phyloP scores from a whole-genome alignment of 306 rosid species.

The Albizia julibrissin region DNA sequence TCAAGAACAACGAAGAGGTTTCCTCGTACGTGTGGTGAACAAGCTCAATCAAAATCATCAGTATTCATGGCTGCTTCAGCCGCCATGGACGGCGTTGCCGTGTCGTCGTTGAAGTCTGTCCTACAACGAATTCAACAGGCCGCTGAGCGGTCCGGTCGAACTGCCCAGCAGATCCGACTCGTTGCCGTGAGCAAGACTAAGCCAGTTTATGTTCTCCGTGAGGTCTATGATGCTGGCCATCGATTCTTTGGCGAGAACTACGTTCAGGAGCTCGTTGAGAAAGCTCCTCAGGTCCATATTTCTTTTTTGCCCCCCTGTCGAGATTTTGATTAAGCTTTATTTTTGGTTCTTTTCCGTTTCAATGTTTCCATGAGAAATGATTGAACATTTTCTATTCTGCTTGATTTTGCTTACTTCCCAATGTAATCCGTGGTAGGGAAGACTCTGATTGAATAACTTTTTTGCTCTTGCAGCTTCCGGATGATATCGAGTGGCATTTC shows the following conservation, averaged over 20 bases:
- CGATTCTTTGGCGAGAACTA: constrained; percentile 93
- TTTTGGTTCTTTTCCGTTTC: neutral
- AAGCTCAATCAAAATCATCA: neutral
- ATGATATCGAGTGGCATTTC: constrained; percentile 88
- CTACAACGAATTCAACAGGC: constrained; percentile 65
- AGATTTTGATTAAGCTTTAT: neutral
- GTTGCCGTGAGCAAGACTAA: constrained; percentile 95
- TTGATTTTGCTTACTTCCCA: neutral
- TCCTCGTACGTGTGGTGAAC: neutral
- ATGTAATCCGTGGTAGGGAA: neutral
- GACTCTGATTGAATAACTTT: neutral
- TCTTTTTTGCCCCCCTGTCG: too few species aligned
- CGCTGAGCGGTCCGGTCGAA: constrained; percentile 60
- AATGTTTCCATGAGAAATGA: neutral
- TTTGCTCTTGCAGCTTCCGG: constrained; percentile 68
- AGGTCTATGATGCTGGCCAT: constrained; percentile 88
- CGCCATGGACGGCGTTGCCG: constrained; percentile 29
- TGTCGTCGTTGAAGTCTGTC: constrained; percentile 55
- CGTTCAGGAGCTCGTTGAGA: constrained; percentile 79
- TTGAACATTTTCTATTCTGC: neutral
- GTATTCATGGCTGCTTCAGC: constrained; percentile 28
- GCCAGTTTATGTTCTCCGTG: constrained; percentile 59
- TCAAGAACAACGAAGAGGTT: neutral
- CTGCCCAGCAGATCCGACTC: constrained; percentile 52
- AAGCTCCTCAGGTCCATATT: constrained; percentile 69